Conservation (phyloP, 1,284 basidiomycete species). For the Xerocomus minutiporus region DNA sequence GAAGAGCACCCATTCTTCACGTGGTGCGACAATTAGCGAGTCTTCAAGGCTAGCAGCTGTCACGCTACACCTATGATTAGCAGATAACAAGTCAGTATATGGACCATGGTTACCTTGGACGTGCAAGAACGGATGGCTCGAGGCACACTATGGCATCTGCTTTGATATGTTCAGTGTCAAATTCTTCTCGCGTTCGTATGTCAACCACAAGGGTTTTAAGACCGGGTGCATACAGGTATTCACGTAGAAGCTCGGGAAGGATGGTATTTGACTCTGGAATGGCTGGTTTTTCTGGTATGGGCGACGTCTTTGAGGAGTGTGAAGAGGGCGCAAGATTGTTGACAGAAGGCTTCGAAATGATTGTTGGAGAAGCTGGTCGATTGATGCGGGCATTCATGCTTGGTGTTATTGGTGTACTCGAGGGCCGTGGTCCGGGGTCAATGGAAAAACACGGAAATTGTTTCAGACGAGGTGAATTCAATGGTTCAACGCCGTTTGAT, state of each 20-base stretch:
- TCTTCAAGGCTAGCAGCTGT: conserved; percentile 69
- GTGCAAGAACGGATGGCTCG: conserved; percentile 73
- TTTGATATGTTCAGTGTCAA: conserved; percentile 70
- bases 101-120: conserved; percentile 50
- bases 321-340: conserved; percentile 20
- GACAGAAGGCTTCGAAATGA: conserved; percentile 23
- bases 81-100: neutral
- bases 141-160: conserved; percentile 75
- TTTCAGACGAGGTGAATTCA: conserved; percentile 26
- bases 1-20: conserved; percentile 70
- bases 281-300: conserved; percentile 36
- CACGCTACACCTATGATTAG: conserved; percentile 46
- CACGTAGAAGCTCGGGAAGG: conserved; percentile 55
- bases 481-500: conserved; percentile 9
- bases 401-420: conserved; percentile 68
- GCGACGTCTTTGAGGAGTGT: conserved; percentile 17
- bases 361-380: conserved; percentile 51
- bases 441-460: conserved; percentile 49
- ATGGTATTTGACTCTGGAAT: conserved; percentile 55
- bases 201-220: conserved; percentile 79
- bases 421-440: conserved; percentile 55
- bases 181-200: conserved; percentile 74
- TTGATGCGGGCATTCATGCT: conserved; percentile 53
- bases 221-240: conserved; percentile 51
- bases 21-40: conserved; percentile 68